These are phyloP conservation scores for Tylopilus sp. DNA, from an alignment of 768 basidiomycete genomes.

Conservation along the genomic window DNA sequence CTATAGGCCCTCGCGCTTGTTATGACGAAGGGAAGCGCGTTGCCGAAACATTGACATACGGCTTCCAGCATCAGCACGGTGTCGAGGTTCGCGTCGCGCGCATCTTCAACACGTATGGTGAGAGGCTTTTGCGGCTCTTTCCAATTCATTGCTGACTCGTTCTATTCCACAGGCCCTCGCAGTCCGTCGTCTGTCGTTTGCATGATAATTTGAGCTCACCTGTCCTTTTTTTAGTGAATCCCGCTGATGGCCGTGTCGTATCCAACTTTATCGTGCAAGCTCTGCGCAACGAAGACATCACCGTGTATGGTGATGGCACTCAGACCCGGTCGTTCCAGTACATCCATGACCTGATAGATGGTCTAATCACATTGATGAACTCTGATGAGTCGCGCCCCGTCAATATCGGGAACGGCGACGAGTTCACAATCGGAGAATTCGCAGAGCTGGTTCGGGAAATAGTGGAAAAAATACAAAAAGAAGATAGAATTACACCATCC, in stretches of 20 bases:
- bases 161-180: constrained; percentile 45
- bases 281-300: constrained; percentile 93
- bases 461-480: constrained; percentile 88
- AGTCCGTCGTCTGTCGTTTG: constrained; percentile 48
- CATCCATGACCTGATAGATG: constrained; percentile 96
- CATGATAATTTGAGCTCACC: constrained; percentile 21
- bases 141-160: background rate
- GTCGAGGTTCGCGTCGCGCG: constrained; percentile 97
- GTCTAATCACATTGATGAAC: constrained; percentile 93
- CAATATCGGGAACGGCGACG: constrained; percentile 94
- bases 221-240: constrained; percentile 69
- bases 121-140: constrained; percentile 4
- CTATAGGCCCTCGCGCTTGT: constrained; percentile 97
- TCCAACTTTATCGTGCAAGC: constrained; percentile 99
- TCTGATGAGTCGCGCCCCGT: constrained; percentile 89
- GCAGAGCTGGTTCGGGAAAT: constrained; percentile 89
- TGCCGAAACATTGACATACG: constrained; percentile 96
- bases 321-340: constrained; percentile 98
- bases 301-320: constrained; percentile 90
- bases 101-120: constrained; percentile 96
- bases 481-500: constrained; percentile 58
- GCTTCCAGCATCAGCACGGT: constrained; percentile 90
- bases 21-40: constrained; percentile 99
- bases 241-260: constrained; percentile 94
- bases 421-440: constrained; percentile 94